Conservation (phyloP, 805 yeast genomes). For the Candida broadrunensis region DNA sequence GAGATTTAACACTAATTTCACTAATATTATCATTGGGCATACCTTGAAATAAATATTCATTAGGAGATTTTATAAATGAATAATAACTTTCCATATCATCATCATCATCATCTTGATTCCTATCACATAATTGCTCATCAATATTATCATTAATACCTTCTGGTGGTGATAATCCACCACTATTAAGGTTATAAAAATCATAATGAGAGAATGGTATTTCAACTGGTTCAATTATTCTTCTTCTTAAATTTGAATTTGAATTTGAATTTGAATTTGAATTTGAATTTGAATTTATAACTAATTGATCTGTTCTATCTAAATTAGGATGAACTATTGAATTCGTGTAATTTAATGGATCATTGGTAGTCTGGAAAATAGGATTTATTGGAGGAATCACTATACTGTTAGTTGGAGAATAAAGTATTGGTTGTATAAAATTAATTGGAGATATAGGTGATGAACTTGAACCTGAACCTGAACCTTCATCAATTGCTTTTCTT, state of each 20-base stretch:
- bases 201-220: constrained; percentile 4
- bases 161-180: constrained; percentile 5
- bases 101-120: background rate
- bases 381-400: constrained; percentile 9
- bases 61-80: constrained; percentile 5
- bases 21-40: no score
- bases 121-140: background rate
- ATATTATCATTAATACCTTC: constrained; percentile 2
- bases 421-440: background rate
- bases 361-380: background rate
- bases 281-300: background rate
- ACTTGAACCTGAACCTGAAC: background rate
- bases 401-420: constrained; percentile 4
- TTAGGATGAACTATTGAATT: constrained; percentile 7
- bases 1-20: background rate
- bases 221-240: background rate
- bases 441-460: background rate
- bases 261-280: background rate
- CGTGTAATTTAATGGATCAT: constrained; percentile 2
- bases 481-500: background rate
- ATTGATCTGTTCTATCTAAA: background rate
- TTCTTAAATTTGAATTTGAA: background rate
- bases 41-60: background rate
- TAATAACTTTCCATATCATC: constrained; percentile 6
- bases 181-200: constrained; percentile 7